Base-by-base conservation (phyloP, 1,284 basidiomycete species). In the Ustilago vetiveriae region DNA sequence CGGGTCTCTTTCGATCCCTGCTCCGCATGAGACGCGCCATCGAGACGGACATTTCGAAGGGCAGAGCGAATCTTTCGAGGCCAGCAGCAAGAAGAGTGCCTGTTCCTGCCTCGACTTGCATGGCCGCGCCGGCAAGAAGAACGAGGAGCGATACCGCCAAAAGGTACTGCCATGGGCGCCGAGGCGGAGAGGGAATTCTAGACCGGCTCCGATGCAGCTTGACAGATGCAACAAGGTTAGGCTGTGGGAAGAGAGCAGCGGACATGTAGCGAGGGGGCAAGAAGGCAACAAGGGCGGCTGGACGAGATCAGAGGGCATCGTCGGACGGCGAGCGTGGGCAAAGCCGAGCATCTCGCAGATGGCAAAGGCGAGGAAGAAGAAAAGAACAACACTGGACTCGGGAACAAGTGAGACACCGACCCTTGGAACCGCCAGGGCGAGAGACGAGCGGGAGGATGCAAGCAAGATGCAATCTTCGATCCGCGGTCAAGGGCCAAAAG, bases 41-140 rank as follows among this genome's bases (percentile, higher is more conserved):
- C 62, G 62, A 58, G 51, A 54, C 50, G 62, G 62, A 37, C 51
- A 65, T 65, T 9, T 8, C 7, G 7, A 19, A 6, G 36, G 8
- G 21, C 6, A 8, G 19, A 21, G 19, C 8, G n/a, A 37, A 35
- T 16, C 36, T n/a, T 19, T 21, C 13, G 13, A 29, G 27, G 27
- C 27, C 13, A 6, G 27, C 27, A 29, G 13, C 6, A 13, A 29
- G 13, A 29, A 13, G 13, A 6, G 33, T 14, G 13, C 13, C 33
- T 35, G 3, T 11, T 11, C 33, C 33, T 35, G 16, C 11, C 7
- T 14, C 6, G 16, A 35, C 33, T 6, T 14, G 33, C 13, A 7
- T 7, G 40, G 16, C 32, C 24, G n/a, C n/a, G n/a, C n/a, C n/a
- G n/a, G n/a, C n/a, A n/a, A n/a, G n/a, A n/a, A n/a, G n/a, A n/a